These are phyloP conservation scores for Colletotrichum spinosum DNA, from an alignment of 2,329 filamentous ascomycete species.

Conservation along the genomic window DNA sequence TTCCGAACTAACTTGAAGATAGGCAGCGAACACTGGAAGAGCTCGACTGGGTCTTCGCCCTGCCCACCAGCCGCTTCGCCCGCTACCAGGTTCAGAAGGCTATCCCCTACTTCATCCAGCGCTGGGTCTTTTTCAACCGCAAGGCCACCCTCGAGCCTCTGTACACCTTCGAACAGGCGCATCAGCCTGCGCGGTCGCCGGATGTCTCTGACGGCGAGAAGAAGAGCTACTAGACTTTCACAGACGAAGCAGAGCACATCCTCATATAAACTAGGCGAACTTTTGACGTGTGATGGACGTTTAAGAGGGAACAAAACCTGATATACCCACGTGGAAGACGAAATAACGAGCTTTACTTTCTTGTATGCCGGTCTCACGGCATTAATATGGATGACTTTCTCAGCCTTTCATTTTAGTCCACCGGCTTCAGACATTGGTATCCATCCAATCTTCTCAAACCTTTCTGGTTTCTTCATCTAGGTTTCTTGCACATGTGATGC, in stretches of 20 bases:
- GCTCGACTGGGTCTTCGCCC: constrained; percentile 52
- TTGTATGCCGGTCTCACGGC: not conserved
- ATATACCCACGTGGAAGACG: constrained; percentile 31
- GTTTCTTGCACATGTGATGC: not conserved
- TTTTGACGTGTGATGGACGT: not conserved
- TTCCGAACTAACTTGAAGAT: too few relatives aligned
- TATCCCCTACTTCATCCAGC: constrained; percentile 48
- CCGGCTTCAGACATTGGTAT: not conserved
- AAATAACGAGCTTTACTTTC: constrained; percentile 20
- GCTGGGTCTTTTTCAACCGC: constrained; percentile 44
- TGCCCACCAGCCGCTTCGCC: constrained; percentile 47
- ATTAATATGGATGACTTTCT: not conserved
- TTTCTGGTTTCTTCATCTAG: too few relatives aligned
- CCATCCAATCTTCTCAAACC: too few relatives aligned
- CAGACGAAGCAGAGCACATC: too few relatives aligned
- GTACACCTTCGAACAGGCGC: constrained; percentile 50
- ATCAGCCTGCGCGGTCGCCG: constrained; percentile 14
- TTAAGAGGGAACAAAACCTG: not conserved
- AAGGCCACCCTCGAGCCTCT: constrained; percentile 53
- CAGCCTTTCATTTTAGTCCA: not conserved
- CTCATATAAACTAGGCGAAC: not conserved
- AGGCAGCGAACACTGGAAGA: constrained; percentile 61
- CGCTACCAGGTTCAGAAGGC: constrained; percentile 48
- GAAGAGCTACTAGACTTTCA: constrained; percentile 16
- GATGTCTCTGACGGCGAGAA: constrained; percentile 33